Conservation (phyloP, 169 alveolate species). For the Cyclospora cayetanensis region DNA sequence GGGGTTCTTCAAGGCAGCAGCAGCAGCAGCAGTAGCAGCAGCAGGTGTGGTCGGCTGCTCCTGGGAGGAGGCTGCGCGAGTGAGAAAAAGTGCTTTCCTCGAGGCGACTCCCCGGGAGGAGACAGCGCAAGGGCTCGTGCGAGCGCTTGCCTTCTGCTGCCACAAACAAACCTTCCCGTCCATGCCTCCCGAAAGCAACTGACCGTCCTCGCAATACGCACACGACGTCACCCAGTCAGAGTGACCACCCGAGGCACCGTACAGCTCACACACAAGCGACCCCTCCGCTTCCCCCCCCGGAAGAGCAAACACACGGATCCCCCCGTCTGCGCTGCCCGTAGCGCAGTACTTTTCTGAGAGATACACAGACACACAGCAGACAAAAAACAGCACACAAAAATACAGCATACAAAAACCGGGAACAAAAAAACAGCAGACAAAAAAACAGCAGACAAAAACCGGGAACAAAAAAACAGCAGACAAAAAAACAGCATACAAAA, state of each 20-base stretch:
- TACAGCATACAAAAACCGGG: no score
- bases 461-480: not conserved
- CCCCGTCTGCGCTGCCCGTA: constrained; percentile 72
- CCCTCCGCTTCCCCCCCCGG: not conserved
- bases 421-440: no score
- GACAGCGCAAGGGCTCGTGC: not conserved
- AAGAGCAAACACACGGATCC: constrained; percentile 23
- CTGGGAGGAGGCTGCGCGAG: no score
- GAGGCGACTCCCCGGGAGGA: not conserved
- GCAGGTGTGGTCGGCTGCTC: constrained; percentile 4
- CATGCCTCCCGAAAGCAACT: constrained; percentile 70
- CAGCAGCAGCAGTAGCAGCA: not conserved
- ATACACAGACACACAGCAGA: not conserved
- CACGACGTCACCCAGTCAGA: constrained; percentile 72
- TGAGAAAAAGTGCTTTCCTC: no score
- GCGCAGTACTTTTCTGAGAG: constrained; percentile 23
- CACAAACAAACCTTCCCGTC: constrained; percentile 71
- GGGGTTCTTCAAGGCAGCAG: constrained; percentile 3
- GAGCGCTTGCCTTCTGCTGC: not conserved
- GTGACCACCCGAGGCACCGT: constrained; percentile 42
- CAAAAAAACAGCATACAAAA: not conserved
- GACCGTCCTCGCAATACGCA: not conserved
- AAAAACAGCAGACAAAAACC: not conserved
- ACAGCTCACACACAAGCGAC: constrained; percentile 24
- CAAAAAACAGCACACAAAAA: not conserved